Evolutionary conservation across 495 filamentous ascomycete genomes (phyloP).

Genomic region (Talaromyces wortmannii): DNA sequence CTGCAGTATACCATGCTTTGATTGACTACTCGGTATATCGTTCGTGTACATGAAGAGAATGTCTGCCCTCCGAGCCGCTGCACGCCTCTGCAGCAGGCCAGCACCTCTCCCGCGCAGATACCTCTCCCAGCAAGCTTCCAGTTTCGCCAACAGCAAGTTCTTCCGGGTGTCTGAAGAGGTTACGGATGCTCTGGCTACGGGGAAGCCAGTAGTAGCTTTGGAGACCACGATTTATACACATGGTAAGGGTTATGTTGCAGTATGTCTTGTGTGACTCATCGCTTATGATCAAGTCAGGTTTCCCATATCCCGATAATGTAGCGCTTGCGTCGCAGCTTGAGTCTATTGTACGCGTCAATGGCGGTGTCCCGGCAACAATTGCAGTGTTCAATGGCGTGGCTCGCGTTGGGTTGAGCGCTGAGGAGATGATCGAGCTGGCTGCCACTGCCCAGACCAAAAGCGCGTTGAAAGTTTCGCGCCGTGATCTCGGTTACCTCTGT

Average conservation of each 20-base stretch:
- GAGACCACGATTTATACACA: slow-evolving; percentile 89
- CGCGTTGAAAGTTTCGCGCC: slow-evolving; percentile 73
- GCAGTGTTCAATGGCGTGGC: slow-evolving; percentile 78
- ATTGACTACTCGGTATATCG: too few relatives aligned
- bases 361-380: slow-evolving; percentile 88
- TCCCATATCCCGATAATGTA: slow-evolving; percentile 75
- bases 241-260: slow-evolving; percentile 30
- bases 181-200: slow-evolving; percentile 59
- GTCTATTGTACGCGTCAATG: slow-evolving; percentile 66
- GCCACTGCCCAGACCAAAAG: slow-evolving; percentile 53
- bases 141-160: slow-evolving; percentile 36
- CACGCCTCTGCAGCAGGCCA: slow-evolving; percentile 13
- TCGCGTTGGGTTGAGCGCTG: slow-evolving; percentile 62
- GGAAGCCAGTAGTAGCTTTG: slow-evolving; percentile 79
- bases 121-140: background rate
- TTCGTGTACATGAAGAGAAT: slow-evolving; percentile 8
- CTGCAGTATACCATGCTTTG: background rate
- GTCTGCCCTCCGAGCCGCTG: slow-evolving; percentile 21
- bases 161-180: slow-evolving; percentile 80
- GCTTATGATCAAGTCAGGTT: slow-evolving; percentile 51
- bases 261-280: background rate
- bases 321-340: slow-evolving; percentile 66
- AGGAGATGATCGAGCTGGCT: slow-evolving; percentile 66
- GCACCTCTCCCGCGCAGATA: background rate
- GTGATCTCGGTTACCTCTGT: slow-evolving; percentile 75